These are phyloP conservation scores for Trametes maxima DNA, from an alignment of 768 basidiomycete genomes.

Conservation along the genomic window DNA sequence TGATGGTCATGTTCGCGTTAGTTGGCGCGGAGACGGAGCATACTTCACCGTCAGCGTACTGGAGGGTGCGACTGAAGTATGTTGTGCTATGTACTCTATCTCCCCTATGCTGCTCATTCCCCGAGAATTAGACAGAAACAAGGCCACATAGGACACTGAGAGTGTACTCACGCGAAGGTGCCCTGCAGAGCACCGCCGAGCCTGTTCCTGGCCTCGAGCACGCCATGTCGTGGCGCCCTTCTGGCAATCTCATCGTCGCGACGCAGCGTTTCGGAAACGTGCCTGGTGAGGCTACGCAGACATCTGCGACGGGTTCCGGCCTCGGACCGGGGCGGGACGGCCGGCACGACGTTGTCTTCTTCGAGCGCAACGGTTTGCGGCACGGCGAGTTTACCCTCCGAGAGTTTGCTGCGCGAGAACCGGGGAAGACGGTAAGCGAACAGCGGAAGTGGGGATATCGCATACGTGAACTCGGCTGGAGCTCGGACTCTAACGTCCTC, in stretches of 20 bases:
- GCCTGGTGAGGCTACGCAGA: conserved; percentile 49
- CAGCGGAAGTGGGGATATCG: conserved; percentile 63
- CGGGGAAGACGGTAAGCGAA: conserved; percentile 29
- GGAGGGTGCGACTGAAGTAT: conserved; percentile 37
- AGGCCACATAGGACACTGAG: conserved; percentile 56
- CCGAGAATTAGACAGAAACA: conserved; percentile 4
- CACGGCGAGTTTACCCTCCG: conserved; percentile 85
- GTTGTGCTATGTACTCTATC: conserved; percentile 9
- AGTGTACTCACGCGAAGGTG: conserved; percentile 74
- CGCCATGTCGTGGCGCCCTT: conserved; percentile 80
- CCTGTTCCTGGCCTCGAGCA: conserved; percentile 82
- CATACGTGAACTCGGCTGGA: conserved; percentile 83
- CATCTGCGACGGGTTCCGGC: conserved; percentile 7
- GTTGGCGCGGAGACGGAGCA: conserved; percentile 93
- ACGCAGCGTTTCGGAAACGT: conserved; percentile 83
- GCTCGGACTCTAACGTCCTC: conserved; percentile 82
- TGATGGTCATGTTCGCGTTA: conserved; percentile 69
- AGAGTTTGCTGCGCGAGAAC: conserved; percentile 30
- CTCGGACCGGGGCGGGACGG: conserved; percentile 55
- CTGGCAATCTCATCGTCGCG: conserved; percentile 81
- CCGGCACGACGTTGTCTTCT: conserved; percentile 87
- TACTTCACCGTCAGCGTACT: conserved; percentile 85
- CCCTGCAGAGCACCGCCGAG: conserved; percentile 84
- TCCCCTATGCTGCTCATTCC: not conserved
- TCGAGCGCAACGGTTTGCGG: conserved; percentile 91